Conservation (phyloP, 2,329 filamentous ascomycete species). For the Aspergillus caelatus region DNA sequence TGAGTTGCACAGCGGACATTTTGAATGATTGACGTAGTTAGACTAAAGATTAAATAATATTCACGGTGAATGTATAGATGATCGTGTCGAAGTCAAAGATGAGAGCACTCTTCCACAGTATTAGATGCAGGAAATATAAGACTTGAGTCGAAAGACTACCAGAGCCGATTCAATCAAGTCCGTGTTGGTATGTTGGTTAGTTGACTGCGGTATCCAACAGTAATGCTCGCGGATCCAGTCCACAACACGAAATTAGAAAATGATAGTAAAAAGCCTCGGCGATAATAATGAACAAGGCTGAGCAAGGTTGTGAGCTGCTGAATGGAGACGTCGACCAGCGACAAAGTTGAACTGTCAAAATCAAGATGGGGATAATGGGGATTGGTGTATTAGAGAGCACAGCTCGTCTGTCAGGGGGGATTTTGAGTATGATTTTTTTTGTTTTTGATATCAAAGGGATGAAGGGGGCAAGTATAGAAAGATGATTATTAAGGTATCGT, state of each 20-base stretch:
- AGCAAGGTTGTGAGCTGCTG: slow-evolving; percentile 31
- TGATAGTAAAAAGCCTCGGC: slow-evolving; percentile 18
- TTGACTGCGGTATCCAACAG: slow-evolving; percentile 15
- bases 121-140: slow-evolving; percentile 22
- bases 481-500: slow-evolving; percentile 34
- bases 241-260: slow-evolving; percentile 32
- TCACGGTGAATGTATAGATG: slow-evolving; percentile 20
- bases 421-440: slow-evolving; percentile 38
- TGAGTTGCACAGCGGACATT: slow-evolving; percentile 92
- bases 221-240: slow-evolving; percentile 32
- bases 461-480: slow-evolving; percentile 13
- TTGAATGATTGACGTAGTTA: slow-evolving; percentile 44
- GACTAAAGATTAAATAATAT: slow-evolving; percentile 34
- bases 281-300: slow-evolving; percentile 21
- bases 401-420: slow-evolving; percentile 37
- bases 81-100: slow-evolving; percentile 26
- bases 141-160: slow-evolving; percentile 30
- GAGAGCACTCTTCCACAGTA: slow-evolving; percentile 9
- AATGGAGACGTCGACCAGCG: slow-evolving; percentile 37
- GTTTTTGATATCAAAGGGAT: slow-evolving; percentile 26
- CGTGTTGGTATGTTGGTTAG: slow-evolving; percentile 21
- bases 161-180: slow-evolving; percentile 27
- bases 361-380: slow-evolving; percentile 21
- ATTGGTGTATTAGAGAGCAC: slow-evolving; percentile 37
- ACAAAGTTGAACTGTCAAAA: slow-evolving; percentile 31